Base-by-base conservation (phyloP, 139 green algal genomes). In the Pleodorina starrii region DNA sequence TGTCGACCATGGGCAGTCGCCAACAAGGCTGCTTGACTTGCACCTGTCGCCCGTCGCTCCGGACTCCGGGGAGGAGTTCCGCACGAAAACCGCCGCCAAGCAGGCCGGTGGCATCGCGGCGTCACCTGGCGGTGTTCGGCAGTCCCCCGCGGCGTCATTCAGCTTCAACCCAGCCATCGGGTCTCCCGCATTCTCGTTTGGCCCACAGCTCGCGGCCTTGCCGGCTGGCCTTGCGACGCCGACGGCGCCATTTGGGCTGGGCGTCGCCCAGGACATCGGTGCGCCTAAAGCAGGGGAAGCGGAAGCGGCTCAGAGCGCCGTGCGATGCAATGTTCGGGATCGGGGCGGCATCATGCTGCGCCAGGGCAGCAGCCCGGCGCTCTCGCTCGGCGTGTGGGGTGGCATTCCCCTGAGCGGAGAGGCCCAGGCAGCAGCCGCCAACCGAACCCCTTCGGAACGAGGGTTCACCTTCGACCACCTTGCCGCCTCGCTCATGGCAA, bases 151-250 rank as follows among this genome's bases (percentile, higher is more conserved):
- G 35, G 12, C 32, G 38, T 78, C 71, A 35, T 78, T 78, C 36
- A 78, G 38, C 38, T 78, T 78, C 42, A 6, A 54, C 36, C 35
- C 71, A 48, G 71, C 73, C 10, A 19, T n/a, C 12, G 40, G 11
- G 25, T 86, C 79, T 27, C 79, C 79, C 2, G 57, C 79, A 10
- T 75, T 86, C 57, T 86, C 79, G 48, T 86, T 86, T 36, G 79
- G 79, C 43, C 40, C 74, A 4, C 74, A 63, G 9, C 43, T 25
- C 7, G 44, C 25, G 35, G 27, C n/a, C 25, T 32, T 76, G 35
- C 35, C 38, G 7, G 68, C 9, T 40, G 16, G 29, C 32, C 1
- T 32, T 7, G 35, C 68, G 9, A 27, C 35, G 25, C 38, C 32
- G 14, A 76, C 5, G 35, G 68, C 17, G 29, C 29, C n/a, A 11